Percentiles rank a stretch among this genome's conserved stretches.
Conservation (phyloP, 768 basidiomycete species). For the Hydnomerulius pinastri region DNA sequence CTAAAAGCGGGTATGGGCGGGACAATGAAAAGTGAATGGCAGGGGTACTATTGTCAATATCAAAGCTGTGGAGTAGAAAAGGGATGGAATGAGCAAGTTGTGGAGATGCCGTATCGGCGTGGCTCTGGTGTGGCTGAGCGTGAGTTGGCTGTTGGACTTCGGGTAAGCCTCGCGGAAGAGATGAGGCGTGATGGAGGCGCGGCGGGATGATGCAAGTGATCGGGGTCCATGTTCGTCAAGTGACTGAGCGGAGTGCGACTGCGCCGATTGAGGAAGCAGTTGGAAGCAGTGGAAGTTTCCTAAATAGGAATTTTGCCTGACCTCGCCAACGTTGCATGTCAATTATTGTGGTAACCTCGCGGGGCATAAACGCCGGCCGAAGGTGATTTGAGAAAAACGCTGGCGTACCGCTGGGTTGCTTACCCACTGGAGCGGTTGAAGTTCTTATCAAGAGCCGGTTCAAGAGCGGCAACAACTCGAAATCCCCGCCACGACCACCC, state of each 20-base stretch:
- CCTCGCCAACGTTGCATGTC: constrained; percentile 34
- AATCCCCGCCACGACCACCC: not conserved
- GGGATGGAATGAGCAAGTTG: constrained; percentile 7
- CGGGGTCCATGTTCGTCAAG: constrained; percentile 17
- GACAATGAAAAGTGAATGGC: constrained; percentile 3
- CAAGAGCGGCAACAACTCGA: not conserved
- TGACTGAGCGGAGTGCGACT: constrained; percentile 10
- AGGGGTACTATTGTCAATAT: no score
- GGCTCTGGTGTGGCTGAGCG: not conserved
- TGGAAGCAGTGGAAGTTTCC: constrained; percentile 10
- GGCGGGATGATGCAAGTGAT: constrained; percentile 20
- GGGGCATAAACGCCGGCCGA: constrained; percentile 29
- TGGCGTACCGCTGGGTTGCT: constrained; percentile 18
- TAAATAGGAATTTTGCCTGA: constrained; percentile 15
- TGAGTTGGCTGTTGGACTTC: no score
- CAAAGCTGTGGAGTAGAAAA: not conserved
- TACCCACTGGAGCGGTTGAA: not conserved
- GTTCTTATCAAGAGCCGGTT: constrained; percentile 16
- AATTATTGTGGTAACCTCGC: constrained; percentile 19
- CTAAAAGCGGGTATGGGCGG: no score
- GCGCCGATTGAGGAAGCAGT: constrained; percentile 15
- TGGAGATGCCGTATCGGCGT: constrained; percentile 5
- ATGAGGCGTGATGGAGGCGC: constrained; percentile 24
- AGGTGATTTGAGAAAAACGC: constrained; percentile 15
- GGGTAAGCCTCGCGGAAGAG: constrained; percentile 18